Base-by-base conservation (phyloP, 1,139 yeast genomes). In the Geotrichum siamense region DNA sequence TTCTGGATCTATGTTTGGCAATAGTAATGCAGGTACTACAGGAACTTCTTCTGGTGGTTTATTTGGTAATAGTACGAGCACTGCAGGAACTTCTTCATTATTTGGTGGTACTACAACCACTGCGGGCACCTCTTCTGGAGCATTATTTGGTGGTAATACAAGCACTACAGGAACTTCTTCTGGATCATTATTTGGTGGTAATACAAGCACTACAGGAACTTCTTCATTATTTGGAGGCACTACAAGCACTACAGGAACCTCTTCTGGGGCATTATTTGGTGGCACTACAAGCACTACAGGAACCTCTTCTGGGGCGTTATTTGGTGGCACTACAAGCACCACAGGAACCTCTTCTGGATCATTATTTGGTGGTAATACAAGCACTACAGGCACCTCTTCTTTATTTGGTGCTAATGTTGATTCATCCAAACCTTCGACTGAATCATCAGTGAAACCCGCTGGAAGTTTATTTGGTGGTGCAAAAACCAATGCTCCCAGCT, bases 161-260 rank as follows among this genome's bases (percentile, higher is more conserved):
- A 38, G 21, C 6, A 16, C 31, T 8, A 21, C 32, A 10, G 32
- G 25, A 17, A 43, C 29, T 31, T 41, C 45, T 13, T 39, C 45
- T 26, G 43, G 34, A 10, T 9, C 23, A 8, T 19, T 34, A 13
- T 40, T 38, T 30, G 41, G 41, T 19, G 41, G 35, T 35, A 53
- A 19, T 29, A 29, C n/a, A n/a, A n/a, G n/a, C n/a, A 17, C 51
- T 53, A n/a, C 41, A 9, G 40, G 25, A n/a, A n/a, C 27, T 28
- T 21, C 39, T 23, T 45, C 38, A 5, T 30, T 30, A 8, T 43
- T 10, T 6, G 22, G 34, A n/a, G 34, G 35, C 12, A 17, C 30
- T 3, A n/a, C n/a, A n/a, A n/a, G n/a, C n/a, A n/a, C n/a, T n/a
- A n/a, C n/a, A n/a, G 34, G 17, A 43, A 39, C 20, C 19, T 34